Evolutionary conservation across 2,329 filamentous ascomycete genomes (phyloP).

Genomic region (Dryadomyces quercivorus): DNA sequence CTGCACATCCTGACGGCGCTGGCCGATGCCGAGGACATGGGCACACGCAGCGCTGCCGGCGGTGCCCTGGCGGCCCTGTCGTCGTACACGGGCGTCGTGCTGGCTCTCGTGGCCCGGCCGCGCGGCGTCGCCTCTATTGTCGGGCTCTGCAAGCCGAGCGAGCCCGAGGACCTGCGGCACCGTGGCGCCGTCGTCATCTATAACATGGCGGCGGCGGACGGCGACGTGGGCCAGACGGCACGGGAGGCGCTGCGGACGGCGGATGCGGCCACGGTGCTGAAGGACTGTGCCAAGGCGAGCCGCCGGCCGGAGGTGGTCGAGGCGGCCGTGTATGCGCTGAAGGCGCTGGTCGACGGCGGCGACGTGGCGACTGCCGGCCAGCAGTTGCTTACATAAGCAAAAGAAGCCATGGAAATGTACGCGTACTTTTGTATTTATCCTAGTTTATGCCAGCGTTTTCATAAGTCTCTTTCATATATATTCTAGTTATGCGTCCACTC

Average conservation of each 20-base stretch:
- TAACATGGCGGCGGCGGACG: conserved; percentile 59
- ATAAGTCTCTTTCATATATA: too few relatives aligned
- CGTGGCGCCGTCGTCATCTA: conserved; percentile 64
- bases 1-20: conserved; percentile 79
- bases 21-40: conserved; percentile 70
- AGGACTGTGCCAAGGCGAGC: conserved; percentile 55
- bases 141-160: conserved; percentile 68
- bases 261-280: conserved; percentile 56
- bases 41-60: conserved; percentile 71
- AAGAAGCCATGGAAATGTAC: not conserved
- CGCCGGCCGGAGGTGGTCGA: conserved; percentile 58
- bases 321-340: conserved; percentile 60
- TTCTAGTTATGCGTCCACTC: too few relatives aligned
- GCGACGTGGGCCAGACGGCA: conserved; percentile 49
- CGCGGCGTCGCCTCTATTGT: conserved; percentile 68
- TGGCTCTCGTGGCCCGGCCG: conserved; percentile 56
- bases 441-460: not conserved
- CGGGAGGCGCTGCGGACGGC: conserved; percentile 47
- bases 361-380: not conserved
- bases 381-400: not conserved
- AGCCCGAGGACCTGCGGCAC: conserved; percentile 54
- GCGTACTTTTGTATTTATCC: not conserved
- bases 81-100: conserved; percentile 61
- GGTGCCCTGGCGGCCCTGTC: conserved; percentile 81
- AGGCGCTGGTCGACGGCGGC: conserved; percentile 42